Evolutionary conservation across 306 rosid species (phyloP).

Genomic region (Crataegus laevigata): DNA sequence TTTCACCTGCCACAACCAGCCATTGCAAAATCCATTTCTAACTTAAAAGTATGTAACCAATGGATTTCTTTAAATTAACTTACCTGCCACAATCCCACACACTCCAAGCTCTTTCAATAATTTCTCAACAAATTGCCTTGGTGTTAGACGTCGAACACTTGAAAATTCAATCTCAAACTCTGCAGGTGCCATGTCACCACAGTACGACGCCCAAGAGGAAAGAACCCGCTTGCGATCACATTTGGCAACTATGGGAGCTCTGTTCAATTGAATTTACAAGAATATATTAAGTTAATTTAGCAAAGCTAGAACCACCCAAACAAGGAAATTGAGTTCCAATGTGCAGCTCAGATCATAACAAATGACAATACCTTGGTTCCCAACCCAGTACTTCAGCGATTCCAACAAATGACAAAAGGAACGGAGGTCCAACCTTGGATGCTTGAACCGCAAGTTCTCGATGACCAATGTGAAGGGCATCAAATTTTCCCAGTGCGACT

Average conservation of each 20-base stretch:
- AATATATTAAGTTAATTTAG: conserved; percentile 1
- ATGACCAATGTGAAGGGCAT: conserved; percentile 90
- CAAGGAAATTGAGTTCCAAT: background rate
- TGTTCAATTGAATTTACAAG: conserved; percentile 22
- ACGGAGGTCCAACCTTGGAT: conserved; percentile 82
- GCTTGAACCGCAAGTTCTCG: conserved; percentile 97
- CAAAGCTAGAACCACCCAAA: background rate
- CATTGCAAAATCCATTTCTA: conserved; percentile 17
- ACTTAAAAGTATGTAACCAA: conserved; percentile 10
- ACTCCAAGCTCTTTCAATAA: conserved; percentile 71
- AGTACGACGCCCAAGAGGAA: conserved; percentile 72
- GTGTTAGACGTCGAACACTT: conserved; percentile 68
- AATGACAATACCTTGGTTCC: conserved; percentile 61
- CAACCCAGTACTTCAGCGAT: conserved; percentile 93
- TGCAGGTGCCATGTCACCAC: conserved; percentile 53
- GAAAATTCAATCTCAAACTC: conserved; percentile 75
- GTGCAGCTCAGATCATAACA: background rate
- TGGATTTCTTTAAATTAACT: background rate
- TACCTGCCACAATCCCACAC: conserved; percentile 87
- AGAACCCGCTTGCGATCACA: conserved; percentile 81
- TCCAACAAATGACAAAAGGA: conserved; percentile 86
- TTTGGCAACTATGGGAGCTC: conserved; percentile 86
- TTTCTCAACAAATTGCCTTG: conserved; percentile 78
- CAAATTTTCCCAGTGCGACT: conserved; percentile 94
- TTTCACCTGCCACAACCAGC: conserved; percentile 64